Base-by-base conservation (phyloP, 1,284 basidiomycete genomes). In the Phellinidium pouzarii region DNA sequence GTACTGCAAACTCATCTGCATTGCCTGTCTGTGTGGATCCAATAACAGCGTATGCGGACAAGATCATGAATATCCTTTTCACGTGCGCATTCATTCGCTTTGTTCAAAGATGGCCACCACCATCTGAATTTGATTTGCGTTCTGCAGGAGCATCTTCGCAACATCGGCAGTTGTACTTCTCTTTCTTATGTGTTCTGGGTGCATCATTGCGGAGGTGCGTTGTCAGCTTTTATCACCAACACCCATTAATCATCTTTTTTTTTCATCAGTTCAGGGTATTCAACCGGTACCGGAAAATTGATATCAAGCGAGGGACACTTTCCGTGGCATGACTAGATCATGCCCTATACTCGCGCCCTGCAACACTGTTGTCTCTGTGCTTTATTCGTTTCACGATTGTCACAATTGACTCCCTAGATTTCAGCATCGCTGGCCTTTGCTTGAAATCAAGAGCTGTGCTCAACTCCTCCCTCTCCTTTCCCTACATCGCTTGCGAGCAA, bases 1-100 rank as follows among this genome's bases (percentile, higher is more conserved):
- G 17, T 19, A 8, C 14, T 11, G 31, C 9, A 34, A 14, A 14
- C 7, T 11, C 31, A 11, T 20, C 27, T 12, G 46, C 46, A 20
- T 19, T 47, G 26, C 46, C 46, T 19, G 46, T 48, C 34, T 48
- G 46, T 29, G 46, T 48, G 22, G 46, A 48, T 34, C 46, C 46
- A 14, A 34, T 48, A 27, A 48, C 46, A 5, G 34, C 27, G n/a
- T 48, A 36, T 17, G 46, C 46, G 17, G 46, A 48, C 29, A 48
- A 48, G 29, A 48, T 48, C 19, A 23, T 48, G 22, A 48, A 48
- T 36, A 34, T 38, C 12, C 29, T 48, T 19, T 48, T 48, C 29
- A 48, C 46, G 46, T 48, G 12, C 14, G 46, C 23, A 9, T 3
- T 36, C 7, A 20, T 45, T 45, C 20, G 11, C 14, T 1, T 48